These are phyloP conservation scores for Mortierella sp. DNA, from an alignment of 371 early-diverging fungal genomes.

Conservation along the genomic window DNA sequence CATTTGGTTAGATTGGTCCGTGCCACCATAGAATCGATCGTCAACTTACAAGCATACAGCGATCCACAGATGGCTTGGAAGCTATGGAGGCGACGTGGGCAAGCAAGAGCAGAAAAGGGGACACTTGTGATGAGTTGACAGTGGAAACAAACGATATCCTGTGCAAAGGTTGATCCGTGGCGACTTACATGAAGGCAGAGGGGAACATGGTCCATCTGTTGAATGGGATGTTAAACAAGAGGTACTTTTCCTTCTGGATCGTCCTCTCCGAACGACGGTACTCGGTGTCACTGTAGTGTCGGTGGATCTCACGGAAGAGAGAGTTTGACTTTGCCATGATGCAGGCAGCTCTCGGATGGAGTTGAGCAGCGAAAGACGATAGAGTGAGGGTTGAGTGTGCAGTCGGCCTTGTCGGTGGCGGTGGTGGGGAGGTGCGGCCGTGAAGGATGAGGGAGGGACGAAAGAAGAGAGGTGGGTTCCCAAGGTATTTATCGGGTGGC, in stretches of 20 bases:
- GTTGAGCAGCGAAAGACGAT: no score
- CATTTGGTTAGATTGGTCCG: slow-evolving; percentile 21
- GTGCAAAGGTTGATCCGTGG: not conserved
- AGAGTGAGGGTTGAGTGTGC: no score
- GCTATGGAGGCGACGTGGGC: not conserved
- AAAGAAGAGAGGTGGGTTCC: no score
- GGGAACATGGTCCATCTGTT: slow-evolving; percentile 54
- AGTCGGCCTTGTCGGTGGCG: no score
- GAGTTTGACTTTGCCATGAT: not conserved
- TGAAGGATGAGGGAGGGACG: no score
- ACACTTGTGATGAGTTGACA: not conserved
- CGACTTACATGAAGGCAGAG: slow-evolving; percentile 45
- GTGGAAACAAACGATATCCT: not conserved
- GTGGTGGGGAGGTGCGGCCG: no score
- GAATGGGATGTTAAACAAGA: slow-evolving; percentile 35
- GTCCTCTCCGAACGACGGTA: slow-evolving; percentile 22
- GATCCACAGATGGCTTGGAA: slow-evolving; percentile 54
- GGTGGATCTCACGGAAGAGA: slow-evolving; percentile 29
- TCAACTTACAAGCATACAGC: slow-evolving; percentile 49
- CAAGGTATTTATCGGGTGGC: no score
- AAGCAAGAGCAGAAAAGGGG: not conserved
- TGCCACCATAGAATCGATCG: not conserved
- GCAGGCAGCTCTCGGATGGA: no score
- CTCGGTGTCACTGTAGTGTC: slow-evolving; percentile 45
- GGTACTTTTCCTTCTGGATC: slow-evolving; percentile 32